Conservation (phyloP, 129 eudicot species). For the Cynara cardunculus region DNA sequence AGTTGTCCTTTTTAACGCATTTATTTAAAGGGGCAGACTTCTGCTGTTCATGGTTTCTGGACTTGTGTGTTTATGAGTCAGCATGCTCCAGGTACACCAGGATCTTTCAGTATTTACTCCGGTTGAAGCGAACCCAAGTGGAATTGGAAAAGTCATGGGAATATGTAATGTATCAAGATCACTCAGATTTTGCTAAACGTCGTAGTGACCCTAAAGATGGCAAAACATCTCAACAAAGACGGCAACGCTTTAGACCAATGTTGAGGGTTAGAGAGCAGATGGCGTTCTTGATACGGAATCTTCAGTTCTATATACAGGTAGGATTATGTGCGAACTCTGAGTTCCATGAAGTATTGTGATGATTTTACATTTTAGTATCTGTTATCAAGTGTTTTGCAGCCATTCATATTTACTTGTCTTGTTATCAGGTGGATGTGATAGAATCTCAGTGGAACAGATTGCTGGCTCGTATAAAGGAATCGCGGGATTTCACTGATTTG, state of each 20-base stretch:
- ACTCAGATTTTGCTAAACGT: conserved; percentile 63
- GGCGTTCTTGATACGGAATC: conserved; percentile 92
- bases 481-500: conserved; percentile 74
- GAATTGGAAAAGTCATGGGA: conserved; percentile 98
- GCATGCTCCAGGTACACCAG: conserved; percentile 56
- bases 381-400: not conserved
- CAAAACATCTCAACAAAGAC: conserved; percentile 46
- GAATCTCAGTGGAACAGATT: conserved; percentile 94
- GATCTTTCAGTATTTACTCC: conserved; percentile 83
- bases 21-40: not conserved
- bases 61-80: not conserved
- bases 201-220: conserved; percentile 29
- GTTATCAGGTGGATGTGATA: conserved; percentile 76
- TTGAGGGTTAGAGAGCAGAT: conserved; percentile 95
- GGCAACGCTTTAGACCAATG: conserved; percentile 80
- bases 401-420: not conserved
- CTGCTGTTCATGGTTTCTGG: not conserved
- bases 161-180: conserved; percentile 89
- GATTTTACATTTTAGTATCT: not conserved
- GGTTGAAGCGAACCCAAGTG: conserved; percentile 88
- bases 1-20: not conserved
- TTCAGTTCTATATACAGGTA: conserved; percentile 87
- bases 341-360: not conserved
- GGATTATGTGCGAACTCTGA: not conserved
- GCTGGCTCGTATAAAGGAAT: conserved; percentile 77